Evolutionary conservation across 768 basidiomycete genomes (phyloP).

Genomic region (Tricholomella constricta): DNA sequence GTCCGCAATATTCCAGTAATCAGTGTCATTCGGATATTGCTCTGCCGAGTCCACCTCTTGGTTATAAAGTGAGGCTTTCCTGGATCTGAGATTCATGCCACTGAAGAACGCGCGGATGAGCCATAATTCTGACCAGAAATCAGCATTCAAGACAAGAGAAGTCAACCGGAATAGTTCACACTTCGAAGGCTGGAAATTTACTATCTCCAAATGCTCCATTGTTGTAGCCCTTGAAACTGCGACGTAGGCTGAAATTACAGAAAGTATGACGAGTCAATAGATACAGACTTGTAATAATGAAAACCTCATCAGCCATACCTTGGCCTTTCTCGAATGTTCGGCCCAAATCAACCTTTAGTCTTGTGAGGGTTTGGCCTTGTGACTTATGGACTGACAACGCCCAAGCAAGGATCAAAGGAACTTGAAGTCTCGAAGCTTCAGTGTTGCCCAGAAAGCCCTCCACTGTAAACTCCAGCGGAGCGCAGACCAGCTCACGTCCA

Average conservation of each 20-base stretch:
- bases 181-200: conserved; percentile 62
- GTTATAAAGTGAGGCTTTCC: conserved; percentile 3
- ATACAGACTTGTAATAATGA: neutral
- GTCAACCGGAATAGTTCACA: conserved; percentile 26
- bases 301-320: too few species aligned
- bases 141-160: neutral
- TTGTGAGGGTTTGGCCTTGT: conserved; percentile 82
- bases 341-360: conserved; percentile 77
- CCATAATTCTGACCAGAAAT: conserved; percentile 46
- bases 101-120: conserved; percentile 55
- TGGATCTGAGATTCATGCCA: conserved; percentile 43
- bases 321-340: conserved; percentile 78
- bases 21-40: conserved; percentile 11
- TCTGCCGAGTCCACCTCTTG: conserved; percentile 26
- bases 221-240: conserved; percentile 70
- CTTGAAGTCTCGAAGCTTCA: conserved; percentile 64
- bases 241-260: conserved; percentile 60
- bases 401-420: conserved; percentile 67
- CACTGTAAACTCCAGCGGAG: conserved; percentile 57
- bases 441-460: conserved; percentile 54
- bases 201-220: conserved; percentile 61
- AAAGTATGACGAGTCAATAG: neutral
- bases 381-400: conserved; percentile 86
- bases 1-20: neutral
- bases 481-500: conserved; percentile 48